phyloP scores from a whole-genome alignment of 495 filamentous ascomycete genomes.

The Umbilicaria muhlenbergii region DNA sequence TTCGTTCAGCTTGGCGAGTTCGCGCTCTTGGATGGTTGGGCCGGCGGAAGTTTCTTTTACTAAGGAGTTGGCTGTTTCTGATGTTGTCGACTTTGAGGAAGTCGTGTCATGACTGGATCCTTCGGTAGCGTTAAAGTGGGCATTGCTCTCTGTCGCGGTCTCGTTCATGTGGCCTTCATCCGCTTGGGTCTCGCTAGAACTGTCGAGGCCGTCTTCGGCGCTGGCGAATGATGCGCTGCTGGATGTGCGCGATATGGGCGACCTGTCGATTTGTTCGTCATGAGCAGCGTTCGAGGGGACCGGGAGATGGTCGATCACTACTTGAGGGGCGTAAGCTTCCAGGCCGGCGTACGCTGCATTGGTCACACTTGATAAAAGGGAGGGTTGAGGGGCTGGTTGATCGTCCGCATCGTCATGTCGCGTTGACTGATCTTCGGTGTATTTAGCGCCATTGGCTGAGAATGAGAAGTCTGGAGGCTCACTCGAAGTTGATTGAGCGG shows the following conservation, averaged over 20 bases:
- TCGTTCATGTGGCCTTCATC: slow-evolving; percentile 8
- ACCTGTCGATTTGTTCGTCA: slow-evolving; percentile 14
- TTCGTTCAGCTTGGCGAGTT: slow-evolving; percentile 57
- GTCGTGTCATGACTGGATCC: slow-evolving; percentile 4
- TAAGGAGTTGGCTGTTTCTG: not conserved
- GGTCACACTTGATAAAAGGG: slow-evolving; percentile 30
- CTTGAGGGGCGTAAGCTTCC: slow-evolving; percentile 29
- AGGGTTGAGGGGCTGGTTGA: slow-evolving; percentile 14
- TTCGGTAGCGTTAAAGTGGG: too few relatives aligned
- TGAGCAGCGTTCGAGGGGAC: not conserved
- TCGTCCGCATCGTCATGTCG: slow-evolving; percentile 14
- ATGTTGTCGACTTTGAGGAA: slow-evolving; percentile 5
- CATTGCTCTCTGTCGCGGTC: too few relatives aligned
- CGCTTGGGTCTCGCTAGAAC: slow-evolving; percentile 8
- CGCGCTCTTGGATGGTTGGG: slow-evolving; percentile 44
- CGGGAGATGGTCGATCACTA: slow-evolving; percentile 34
- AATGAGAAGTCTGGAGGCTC: not conserved
- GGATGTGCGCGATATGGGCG: slow-evolving; percentile 6
- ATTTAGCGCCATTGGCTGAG: not conserved
- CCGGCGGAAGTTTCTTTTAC: slow-evolving; percentile 5
- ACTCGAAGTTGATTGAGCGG: not conserved
- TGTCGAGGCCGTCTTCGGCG: slow-evolving; percentile 12
- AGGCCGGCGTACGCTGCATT: slow-evolving; percentile 24
- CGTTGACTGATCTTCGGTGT: slow-evolving; percentile 3
- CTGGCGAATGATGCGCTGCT: slow-evolving; percentile 20